phyloP scores from a whole-genome alignment of 176 grass and related monocot genomes.

The Calamus simplicifolius region DNA sequence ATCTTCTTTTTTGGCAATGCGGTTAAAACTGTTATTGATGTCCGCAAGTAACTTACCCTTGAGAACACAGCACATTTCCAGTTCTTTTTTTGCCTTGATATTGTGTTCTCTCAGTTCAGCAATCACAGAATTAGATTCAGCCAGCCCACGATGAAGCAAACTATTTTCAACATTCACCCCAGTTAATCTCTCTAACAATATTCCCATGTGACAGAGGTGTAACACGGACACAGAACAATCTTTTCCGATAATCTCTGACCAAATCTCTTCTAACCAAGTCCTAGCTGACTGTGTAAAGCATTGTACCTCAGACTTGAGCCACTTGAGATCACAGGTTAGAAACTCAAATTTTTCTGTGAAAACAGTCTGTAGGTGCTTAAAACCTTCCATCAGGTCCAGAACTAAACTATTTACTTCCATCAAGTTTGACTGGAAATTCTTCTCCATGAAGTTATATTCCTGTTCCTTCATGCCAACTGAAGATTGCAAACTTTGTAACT shows the following conservation, averaged over 20 bases:
- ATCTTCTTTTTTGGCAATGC: conserved; percentile 84
- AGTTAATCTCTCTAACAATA: conserved; percentile 77
- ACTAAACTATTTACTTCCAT: conserved; percentile 46
- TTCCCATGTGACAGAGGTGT: conserved; percentile 91
- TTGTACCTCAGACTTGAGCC: conserved; percentile 54
- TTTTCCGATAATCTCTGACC: conserved; percentile 89
- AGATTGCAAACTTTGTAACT: conserved; percentile 42
- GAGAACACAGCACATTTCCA: conserved; percentile 69
- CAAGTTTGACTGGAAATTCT: conserved; percentile 39
- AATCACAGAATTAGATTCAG: conserved; percentile 68
- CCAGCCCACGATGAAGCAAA: conserved; percentile 71
- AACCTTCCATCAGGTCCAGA: conserved; percentile 54
- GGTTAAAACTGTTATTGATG: conserved; percentile 71
- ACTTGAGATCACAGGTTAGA: conserved; percentile 58
- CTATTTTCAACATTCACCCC: conserved; percentile 75
- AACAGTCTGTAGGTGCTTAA: conserved; percentile 38
- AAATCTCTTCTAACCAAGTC: conserved; percentile 70
- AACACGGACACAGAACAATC: conserved; percentile 91
- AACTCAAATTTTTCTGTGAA: conserved; percentile 50
- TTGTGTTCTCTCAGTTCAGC: conserved; percentile 69
- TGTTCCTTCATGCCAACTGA: conserved; percentile 46
- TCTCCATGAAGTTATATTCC: conserved; percentile 42
- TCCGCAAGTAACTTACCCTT: conserved; percentile 89
- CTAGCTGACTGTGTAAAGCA: conserved; percentile 35
- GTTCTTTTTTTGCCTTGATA: conserved; percentile 62